Percentiles rank a stretch among this genome's conserved stretches.
Evolutionary conservation across 129 eudicot species (phyloP).

Genomic region (Ambrosia artemisiifolia): DNA sequence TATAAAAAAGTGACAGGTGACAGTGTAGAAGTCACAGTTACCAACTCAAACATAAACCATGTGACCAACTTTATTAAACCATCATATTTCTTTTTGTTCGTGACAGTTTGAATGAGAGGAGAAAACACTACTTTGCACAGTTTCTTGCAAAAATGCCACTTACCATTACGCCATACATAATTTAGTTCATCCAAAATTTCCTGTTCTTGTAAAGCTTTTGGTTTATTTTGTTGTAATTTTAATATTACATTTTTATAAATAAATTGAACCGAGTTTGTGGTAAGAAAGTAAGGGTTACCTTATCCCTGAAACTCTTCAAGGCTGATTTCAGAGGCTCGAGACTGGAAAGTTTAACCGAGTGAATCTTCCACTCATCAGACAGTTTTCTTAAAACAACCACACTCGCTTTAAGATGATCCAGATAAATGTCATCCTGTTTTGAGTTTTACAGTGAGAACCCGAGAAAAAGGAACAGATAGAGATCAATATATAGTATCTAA

Average conservation of each 20-base stretch:
- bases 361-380: conserved; percentile 38
- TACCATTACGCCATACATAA: background rate
- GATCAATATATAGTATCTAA: background rate
- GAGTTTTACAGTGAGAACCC: conserved; percentile 9
- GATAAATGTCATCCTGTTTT: conserved; percentile 44
- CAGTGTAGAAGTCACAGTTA: too few species aligned
- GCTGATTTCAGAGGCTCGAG: conserved; percentile 42
- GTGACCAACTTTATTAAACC: too few species aligned
- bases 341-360: conserved; percentile 25
- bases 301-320: conserved; percentile 39
- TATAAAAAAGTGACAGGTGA: too few species aligned
- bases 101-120: too few species aligned
- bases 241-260: background rate
- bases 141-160: background rate
- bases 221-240: background rate
- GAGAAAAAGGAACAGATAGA: background rate
- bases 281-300: conserved; percentile 33
- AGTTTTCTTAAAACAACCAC: conserved; percentile 35
- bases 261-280: background rate
- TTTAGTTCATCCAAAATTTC: background rate
- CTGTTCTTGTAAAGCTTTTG: background rate
- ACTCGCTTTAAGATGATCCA: conserved; percentile 49
- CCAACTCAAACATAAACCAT: too few species aligned
- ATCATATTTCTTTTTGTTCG: too few species aligned
- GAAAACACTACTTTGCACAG: background rate